phyloP scores from a whole-genome alignment of 495 filamentous ascomycete species.

The Penicillium samsonianum region DNA sequence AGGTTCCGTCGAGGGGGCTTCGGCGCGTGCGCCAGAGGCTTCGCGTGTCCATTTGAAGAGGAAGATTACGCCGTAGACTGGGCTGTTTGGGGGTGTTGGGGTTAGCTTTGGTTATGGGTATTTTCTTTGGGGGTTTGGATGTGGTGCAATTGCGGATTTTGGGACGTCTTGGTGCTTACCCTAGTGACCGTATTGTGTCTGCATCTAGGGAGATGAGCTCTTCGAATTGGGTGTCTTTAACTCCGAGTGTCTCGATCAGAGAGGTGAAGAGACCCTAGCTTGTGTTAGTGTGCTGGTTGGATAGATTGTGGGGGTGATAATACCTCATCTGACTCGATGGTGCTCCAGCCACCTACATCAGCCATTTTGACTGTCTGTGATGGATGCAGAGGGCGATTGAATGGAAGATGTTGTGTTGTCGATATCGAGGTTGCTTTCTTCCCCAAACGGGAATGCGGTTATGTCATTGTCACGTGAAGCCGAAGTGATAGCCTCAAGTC shows the following conservation, averaged over 20 bases:
- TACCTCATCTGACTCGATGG: conserved; percentile 94
- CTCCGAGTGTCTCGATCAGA: conserved; percentile 86
- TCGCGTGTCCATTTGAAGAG: conserved; percentile 97
- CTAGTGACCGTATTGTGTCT: conserved; percentile 70
- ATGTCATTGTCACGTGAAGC: conserved; percentile 15
- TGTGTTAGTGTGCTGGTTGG: conserved; percentile 16
- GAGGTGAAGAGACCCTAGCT: conserved; percentile 93
- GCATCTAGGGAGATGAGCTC: conserved; percentile 90
- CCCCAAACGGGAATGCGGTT: conserved; percentile 13
- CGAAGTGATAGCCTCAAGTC: background rate
- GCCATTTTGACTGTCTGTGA: conserved; percentile 32
- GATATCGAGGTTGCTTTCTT: conserved; percentile 6
- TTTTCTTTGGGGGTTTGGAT: background rate
- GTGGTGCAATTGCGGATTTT: conserved; percentile 4
- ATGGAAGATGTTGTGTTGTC: conserved; percentile 1
- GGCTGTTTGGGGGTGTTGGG: conserved; percentile 43
- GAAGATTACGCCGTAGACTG: conserved; percentile 97
- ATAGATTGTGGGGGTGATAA: conserved; percentile 18
- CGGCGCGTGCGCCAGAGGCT: conserved; percentile 57
- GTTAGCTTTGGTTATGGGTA: too few species aligned
- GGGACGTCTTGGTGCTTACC: conserved; percentile 29
- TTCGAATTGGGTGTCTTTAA: conserved; percentile 93
- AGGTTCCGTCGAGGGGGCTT: conserved; percentile 71
- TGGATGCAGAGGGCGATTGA: background rate
- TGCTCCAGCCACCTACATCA: conserved; percentile 63